Percentiles rank a stretch among this genome's conserved stretches.
These are phyloP conservation scores for Pterocarpus macrocarpus DNA, from an alignment of 306 rosid genomes.

Conservation along the genomic window DNA sequence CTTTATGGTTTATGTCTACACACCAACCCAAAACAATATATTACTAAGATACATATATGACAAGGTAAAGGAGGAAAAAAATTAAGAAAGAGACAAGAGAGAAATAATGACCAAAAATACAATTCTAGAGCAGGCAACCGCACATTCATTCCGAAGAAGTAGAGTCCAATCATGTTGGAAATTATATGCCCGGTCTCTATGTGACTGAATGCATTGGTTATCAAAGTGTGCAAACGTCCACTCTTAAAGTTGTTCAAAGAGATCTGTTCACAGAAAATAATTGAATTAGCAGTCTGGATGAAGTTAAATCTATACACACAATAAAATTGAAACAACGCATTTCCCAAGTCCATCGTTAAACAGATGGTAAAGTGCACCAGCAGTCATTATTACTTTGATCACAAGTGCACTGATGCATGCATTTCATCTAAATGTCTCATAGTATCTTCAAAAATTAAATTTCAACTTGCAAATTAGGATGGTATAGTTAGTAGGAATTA, in stretches of 20 bases:
- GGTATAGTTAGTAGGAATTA: slow-evolving; percentile 15
- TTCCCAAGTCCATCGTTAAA: slow-evolving; percentile 37
- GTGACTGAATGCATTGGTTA: slow-evolving; percentile 94
- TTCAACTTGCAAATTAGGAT: slow-evolving; percentile 35
- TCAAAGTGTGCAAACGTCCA: slow-evolving; percentile 87
- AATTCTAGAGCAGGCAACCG: slow-evolving; percentile 50
- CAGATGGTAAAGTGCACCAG: slow-evolving; percentile 24
- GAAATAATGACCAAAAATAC: slow-evolving; percentile 35
- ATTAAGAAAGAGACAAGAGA: neutral
- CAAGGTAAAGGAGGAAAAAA: slow-evolving; percentile 5
- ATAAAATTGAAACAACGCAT: slow-evolving; percentile 33
- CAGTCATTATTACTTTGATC: slow-evolving; percentile 36
- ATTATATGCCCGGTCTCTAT: slow-evolving; percentile 63
- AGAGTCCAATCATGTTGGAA: slow-evolving; percentile 86
- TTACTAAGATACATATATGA: neutral
- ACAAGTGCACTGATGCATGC: slow-evolving; percentile 19
- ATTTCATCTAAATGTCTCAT: slow-evolving; percentile 10
- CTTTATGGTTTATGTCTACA: neutral
- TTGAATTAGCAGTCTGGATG: slow-evolving; percentile 44
- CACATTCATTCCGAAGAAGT: slow-evolving; percentile 86
- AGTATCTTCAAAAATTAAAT: slow-evolving; percentile 24
- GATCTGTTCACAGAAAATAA: slow-evolving; percentile 64
- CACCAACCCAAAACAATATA: slow-evolving; percentile 23
- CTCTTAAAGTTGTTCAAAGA: slow-evolving; percentile 73
- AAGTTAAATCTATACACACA: slow-evolving; percentile 39